Evolutionary conservation across 495 filamentous ascomycete genomes (phyloP).

Genomic region (Talaromyces stipitatus): DNA sequence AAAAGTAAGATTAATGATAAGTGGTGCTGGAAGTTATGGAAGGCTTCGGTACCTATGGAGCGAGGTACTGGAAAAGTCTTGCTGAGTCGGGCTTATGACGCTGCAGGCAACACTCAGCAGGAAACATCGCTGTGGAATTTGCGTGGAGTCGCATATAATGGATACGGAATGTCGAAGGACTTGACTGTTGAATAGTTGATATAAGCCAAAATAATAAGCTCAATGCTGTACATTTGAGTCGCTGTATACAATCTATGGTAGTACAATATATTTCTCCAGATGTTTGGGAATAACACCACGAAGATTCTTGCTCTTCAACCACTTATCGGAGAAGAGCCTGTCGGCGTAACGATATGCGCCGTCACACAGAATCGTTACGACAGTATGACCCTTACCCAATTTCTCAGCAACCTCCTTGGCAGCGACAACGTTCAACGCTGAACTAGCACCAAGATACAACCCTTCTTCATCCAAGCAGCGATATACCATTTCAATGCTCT

Average conservation of each 20-base stretch:
- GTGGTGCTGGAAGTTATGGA: slow-evolving; percentile 47
- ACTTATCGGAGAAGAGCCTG: slow-evolving; percentile 79
- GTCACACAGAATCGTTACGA: slow-evolving; percentile 91
- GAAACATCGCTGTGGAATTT: slow-evolving; percentile 47
- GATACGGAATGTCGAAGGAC: slow-evolving; percentile 46
- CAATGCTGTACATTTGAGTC: slow-evolving; percentile 10
- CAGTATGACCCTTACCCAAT: slow-evolving; percentile 79
- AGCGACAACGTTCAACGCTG: slow-evolving; percentile 87
- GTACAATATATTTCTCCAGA: slow-evolving; percentile 85
- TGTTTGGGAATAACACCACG: slow-evolving; percentile 75
- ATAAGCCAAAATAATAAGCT: neutral
- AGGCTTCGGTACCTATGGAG: slow-evolving; percentile 22
- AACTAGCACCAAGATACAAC: slow-evolving; percentile 90
- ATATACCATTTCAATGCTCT: slow-evolving; percentile 97
- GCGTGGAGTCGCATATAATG: slow-evolving; percentile 54
- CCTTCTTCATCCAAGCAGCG: slow-evolving; percentile 95
- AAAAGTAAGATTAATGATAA: slow-evolving; percentile 15
- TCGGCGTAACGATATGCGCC: slow-evolving; percentile 96
- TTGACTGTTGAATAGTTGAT: slow-evolving; percentile 21
- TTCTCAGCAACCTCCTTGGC: slow-evolving; percentile 91
- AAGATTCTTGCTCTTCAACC: slow-evolving; percentile 80
- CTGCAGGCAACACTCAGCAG: slow-evolving; percentile 39
- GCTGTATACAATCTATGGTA: slow-evolving; percentile 49
- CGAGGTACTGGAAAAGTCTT: slow-evolving; percentile 28
- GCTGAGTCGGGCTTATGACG: slow-evolving; percentile 46